Base-by-base conservation (phyloP, 139 green algal genomes). In the Coelastrella sp. region DNA sequence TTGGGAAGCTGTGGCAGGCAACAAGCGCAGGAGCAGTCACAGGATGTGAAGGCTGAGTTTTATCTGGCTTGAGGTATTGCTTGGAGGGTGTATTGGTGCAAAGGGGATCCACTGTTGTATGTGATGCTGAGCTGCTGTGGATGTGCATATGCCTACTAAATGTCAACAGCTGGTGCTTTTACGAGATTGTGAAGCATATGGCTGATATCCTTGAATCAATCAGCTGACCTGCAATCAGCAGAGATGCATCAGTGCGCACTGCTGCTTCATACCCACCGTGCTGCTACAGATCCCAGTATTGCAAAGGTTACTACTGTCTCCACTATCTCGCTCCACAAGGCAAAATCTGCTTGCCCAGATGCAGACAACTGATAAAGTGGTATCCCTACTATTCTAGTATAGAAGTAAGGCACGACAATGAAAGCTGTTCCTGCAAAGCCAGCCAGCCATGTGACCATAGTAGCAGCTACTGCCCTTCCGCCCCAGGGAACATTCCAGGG, bases 401-500 rank as follows among this genome's bases (percentile, higher is more conserved):
- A 90, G 0, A 89, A 48, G 25, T 88, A 40, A 0, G 95, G 95
- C n/a, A 96, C 76, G n/a, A 93, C 57, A 0, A 93, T 25, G 32
- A 98, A 90, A 0, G 92, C 95, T 17, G 95, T 90, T 0, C 50
- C 83, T n/a, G 93, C 72, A 83, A 98, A 98, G 17, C 82, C 84
- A 2, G 83, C 59, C 9, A 83, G 71, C 95, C 95, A 98, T 1
- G 88, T 75, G 21, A 86, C 64, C 88, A 98, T 94, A 66, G 92
- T 93, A 2, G 93, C 48, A 2, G 77, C 84, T 9, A 89, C 68
- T 38, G 93, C 88, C 11, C 85, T 89, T 5, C 72, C 71, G 5
- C 90, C 88, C 95, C 95, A 98, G 5, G 95, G 95, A 23, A 94
- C 91, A 25, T 95, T 51, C 90, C 94, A 96, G 0, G 64, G 79